Evolutionary conservation across 163 green algal genomes (phyloP), one percentile per base, ranked within the genome.

Genomic region (Smithsoniella earleae): DNA sequence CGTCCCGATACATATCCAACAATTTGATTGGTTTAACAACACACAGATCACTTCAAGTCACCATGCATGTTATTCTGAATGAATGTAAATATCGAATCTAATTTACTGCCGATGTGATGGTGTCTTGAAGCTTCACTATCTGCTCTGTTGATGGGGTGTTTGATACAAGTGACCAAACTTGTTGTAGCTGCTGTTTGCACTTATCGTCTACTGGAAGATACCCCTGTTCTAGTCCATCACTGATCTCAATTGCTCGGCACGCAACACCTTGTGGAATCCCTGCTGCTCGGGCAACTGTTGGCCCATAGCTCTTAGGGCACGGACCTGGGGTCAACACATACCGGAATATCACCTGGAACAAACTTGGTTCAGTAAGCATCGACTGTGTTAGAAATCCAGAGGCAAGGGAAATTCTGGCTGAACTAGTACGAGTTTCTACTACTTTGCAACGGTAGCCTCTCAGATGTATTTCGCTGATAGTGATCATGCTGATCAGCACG

Each of bases 381-480:
- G 27, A 65, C n/a, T n/a, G n/a, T 31, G 8, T 10, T 25, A 30
- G 0, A 33, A 36, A n/a, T 13, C 40, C 40, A 49, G 40, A 49
- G 13, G 40, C 40, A 10, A 49, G 40, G 40, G 40, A 49, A 49
- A 13, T 13, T 79, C 2, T 96, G 79, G 63, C 87, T 89, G 82
- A n/a, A 98, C 97, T 64, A 98, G 76, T 74, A 98, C 98, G 0
- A 88, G 95, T 36, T 98, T 90, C 75, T 93, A 77, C 37, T 83
- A 66, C 62, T 84, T 63, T 18, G 45, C 52, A 34, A 28, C 27
- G 45, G 25, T 25, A 34, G 52, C 8, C 3, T 64, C n/a, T n/a
- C n/a, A n/a, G n/a, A n/a, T n/a, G n/a, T n/a, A n/a, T n/a, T n/a
- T n/a, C n/a, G n/a, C n/a, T n/a, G n/a, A n/a, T n/a, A n/a, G n/a